These are phyloP conservation scores for Nitzschia palea DNA, from an alignment of 108 stramenopile genomes.

Conservation along the genomic window DNA sequence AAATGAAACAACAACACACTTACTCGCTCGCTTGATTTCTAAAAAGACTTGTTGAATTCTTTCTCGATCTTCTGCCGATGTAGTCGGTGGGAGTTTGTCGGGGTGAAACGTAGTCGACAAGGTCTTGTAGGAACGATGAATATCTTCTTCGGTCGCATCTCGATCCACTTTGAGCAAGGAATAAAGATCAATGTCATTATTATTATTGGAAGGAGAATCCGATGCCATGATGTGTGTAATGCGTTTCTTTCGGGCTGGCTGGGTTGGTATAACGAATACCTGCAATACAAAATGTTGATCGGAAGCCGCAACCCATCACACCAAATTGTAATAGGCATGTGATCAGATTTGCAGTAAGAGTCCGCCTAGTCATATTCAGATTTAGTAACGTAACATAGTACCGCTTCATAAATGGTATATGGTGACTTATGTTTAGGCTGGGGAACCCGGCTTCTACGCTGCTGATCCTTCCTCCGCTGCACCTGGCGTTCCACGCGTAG, in stretches of 20 bases:
- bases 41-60: constrained; percentile 42
- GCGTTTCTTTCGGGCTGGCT: too few species aligned
- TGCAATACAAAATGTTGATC: too few species aligned
- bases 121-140: constrained; percentile 44
- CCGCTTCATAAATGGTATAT: too few species aligned
- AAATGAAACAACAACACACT: neutral
- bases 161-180: constrained; percentile 45
- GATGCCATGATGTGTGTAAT: neutral
- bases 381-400: too few species aligned
- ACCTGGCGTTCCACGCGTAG: constrained; percentile 2
- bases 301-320: too few species aligned
- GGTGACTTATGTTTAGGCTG: too few species aligned
- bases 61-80: constrained; percentile 15
- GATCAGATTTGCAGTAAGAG: too few species aligned
- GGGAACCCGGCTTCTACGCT: too few species aligned
- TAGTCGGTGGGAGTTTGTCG: constrained; percentile 45
- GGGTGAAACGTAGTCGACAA: constrained; percentile 56
- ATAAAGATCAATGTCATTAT: constrained; percentile 34
- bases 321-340: too few species aligned
- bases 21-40: constrained; percentile 35
- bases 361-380: too few species aligned
- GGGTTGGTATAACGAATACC: too few species aligned
- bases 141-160: constrained; percentile 41
- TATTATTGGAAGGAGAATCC: neutral
- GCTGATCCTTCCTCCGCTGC: too few species aligned